phyloP scores from a whole-genome alignment of 1,139 yeast species.

The Kodamaea anthophila region DNA sequence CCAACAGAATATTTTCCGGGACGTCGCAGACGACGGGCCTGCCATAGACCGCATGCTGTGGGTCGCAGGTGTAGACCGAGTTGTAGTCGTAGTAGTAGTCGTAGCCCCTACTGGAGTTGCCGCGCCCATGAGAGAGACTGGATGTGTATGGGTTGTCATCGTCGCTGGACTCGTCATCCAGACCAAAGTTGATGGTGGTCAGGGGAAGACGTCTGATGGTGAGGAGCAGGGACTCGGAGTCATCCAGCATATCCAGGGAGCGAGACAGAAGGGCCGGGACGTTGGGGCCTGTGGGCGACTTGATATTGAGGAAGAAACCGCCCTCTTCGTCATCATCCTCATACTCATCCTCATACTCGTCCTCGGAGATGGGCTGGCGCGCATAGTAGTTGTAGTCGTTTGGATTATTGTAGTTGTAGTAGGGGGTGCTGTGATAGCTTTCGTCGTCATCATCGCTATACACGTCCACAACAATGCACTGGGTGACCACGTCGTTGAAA shows the following conservation, averaged over 20 bases:
- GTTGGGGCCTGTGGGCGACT: slow-evolving; percentile 31
- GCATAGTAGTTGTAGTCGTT: slow-evolving; percentile 3
- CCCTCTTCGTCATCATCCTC: slow-evolving; percentile 57
- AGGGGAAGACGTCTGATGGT: slow-evolving; percentile 70
- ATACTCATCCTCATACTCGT: slow-evolving; percentile 28
- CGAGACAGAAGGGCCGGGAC: no score
- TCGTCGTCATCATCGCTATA: slow-evolving; percentile 28
- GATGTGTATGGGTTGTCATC: slow-evolving; percentile 48
- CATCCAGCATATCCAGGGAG: no score
- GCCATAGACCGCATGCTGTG: slow-evolving; percentile 41
- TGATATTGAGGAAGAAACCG: slow-evolving; percentile 60
- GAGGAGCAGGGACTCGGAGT: no score
- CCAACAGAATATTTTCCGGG: slow-evolving; percentile 39
- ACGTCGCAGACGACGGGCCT: slow-evolving; percentile 39
- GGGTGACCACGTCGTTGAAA: slow-evolving; percentile 89
- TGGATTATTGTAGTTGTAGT: slow-evolving; percentile 6
- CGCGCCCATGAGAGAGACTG: slow-evolving; percentile 71
- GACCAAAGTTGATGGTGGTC: slow-evolving; percentile 71
- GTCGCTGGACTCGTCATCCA: slow-evolving; percentile 64
- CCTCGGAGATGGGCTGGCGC: slow-evolving; percentile 9
- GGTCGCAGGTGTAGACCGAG: slow-evolving; percentile 64
- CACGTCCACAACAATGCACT: slow-evolving; percentile 68
- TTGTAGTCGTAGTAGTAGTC: slow-evolving; percentile 86
- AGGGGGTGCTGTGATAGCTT: slow-evolving; percentile 8
- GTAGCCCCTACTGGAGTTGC: slow-evolving; percentile 60